phyloP scores from a whole-genome alignment of 2,329 filamentous ascomycete species.

The Neofusicoccum sp. region DNA sequence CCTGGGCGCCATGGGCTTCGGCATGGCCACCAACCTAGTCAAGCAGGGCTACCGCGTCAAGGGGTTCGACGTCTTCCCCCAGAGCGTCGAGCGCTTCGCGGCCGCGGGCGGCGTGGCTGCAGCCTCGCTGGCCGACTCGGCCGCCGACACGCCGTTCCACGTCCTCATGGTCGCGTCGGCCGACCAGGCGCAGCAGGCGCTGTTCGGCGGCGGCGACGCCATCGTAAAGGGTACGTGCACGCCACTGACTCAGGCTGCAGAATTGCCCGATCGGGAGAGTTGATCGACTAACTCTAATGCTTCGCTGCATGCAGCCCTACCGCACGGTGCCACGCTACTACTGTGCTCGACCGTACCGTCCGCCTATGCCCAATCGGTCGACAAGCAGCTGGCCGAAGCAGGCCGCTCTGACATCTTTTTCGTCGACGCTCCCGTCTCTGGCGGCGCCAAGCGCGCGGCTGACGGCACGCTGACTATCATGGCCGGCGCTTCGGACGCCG shows the following conservation, averaged over 20 bases:
- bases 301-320: slow-evolving; percentile 39
- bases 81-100: slow-evolving; percentile 64
- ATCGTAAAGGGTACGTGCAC: slow-evolving; percentile 44
- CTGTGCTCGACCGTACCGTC: slow-evolving; percentile 71
- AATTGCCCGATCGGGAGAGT: slow-evolving; percentile 23
- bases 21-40: slow-evolving; percentile 74
- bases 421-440: slow-evolving; percentile 71
- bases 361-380: slow-evolving; percentile 61
- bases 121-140: slow-evolving; percentile 60
- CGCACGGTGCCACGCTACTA: slow-evolving; percentile 59
- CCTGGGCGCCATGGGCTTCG: slow-evolving; percentile 78
- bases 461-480: slow-evolving; percentile 75
- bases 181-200: slow-evolving; percentile 63
- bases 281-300: slow-evolving; percentile 20
- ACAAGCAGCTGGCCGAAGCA: slow-evolving; percentile 53
- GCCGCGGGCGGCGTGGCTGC: slow-evolving; percentile 60
- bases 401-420: slow-evolving; percentile 63
- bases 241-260: slow-evolving; percentile 8
- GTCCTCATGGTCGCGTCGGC: slow-evolving; percentile 76
- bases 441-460: slow-evolving; percentile 65
- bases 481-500: slow-evolving; percentile 60
- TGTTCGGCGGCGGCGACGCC: slow-evolving; percentile 59
- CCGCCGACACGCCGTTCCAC: slow-evolving; percentile 58
- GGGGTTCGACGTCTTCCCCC: slow-evolving; percentile 69
- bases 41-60: slow-evolving; percentile 65